Conservation (phyloP, 495 filamentous ascomycete genomes). For the Neurospora sp. region DNA sequence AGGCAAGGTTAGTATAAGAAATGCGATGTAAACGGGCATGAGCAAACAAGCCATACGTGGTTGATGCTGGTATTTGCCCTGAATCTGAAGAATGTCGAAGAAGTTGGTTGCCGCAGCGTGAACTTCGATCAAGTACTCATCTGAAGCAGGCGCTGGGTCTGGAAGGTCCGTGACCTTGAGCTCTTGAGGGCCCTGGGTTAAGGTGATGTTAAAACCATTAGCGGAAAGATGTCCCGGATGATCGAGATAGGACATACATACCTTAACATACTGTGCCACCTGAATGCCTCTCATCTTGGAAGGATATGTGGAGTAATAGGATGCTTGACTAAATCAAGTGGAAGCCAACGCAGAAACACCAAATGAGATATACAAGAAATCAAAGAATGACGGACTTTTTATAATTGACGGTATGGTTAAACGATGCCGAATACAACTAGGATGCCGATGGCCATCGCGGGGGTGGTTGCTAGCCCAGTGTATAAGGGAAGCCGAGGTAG, state of each 20-base stretch:
- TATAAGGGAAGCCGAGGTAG: slow-evolving; percentile 7
- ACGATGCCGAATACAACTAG: not conserved
- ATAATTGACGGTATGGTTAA: not conserved
- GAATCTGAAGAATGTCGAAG: slow-evolving; percentile 88
- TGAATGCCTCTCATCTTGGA: slow-evolving; percentile 72
- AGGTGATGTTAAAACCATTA: slow-evolving; percentile 1
- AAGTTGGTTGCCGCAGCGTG: slow-evolving; percentile 88
- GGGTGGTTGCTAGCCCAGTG: not conserved
- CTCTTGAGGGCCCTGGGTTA: slow-evolving; percentile 57
- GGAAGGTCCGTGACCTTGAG: slow-evolving; percentile 66
- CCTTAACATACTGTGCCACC: slow-evolving; percentile 74
- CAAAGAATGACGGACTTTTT: not conserved
- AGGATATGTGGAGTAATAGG: not conserved
- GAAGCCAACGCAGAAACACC: not conserved
- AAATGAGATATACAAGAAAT: not conserved
- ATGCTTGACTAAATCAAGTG: not conserved
- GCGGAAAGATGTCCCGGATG: not conserved
- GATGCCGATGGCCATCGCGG: not conserved
- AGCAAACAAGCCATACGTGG: slow-evolving; percentile 28
- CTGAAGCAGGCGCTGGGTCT: slow-evolving; percentile 53
- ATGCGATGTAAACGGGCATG: not conserved
- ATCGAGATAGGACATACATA: not conserved
- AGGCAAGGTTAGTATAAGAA: not conserved
- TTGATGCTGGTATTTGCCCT: slow-evolving; percentile 62
- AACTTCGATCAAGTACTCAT: slow-evolving; percentile 82